Base-by-base conservation (phyloP, 352 stramenopile genomes). In the Globisporangium uncinulatum region DNA sequence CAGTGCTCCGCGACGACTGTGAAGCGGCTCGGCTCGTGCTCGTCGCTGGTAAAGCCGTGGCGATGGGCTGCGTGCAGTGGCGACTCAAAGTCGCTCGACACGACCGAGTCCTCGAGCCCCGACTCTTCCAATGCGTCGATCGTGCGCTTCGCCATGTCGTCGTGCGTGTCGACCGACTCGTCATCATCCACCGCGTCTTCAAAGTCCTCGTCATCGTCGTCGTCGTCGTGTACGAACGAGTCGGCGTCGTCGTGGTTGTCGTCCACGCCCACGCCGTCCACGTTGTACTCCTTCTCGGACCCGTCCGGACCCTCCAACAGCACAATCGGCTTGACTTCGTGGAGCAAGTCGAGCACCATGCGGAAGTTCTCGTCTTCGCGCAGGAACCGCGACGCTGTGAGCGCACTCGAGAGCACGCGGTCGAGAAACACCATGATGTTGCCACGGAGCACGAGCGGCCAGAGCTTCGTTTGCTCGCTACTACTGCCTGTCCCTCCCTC, bases 351-450 rank as follows among this genome's bases (percentile, higher is more conserved):
- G 19, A 95, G 58, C 36, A 93, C 74, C 73, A 93, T 87, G 20
- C 72, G 72, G 9, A 93, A 63, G 55, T 93, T 93, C 10, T 81
- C 67, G 39, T 68, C 66, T 69, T 93, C 83, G 24, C 84, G 63
- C 17, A 93, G 67, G 50, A 93, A 89, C 11, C 85, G 78, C 21
- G 81, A 83, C 5, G 88, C 83, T 57, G 91, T 95, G 19, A 90
- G 63, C 10, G 85, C 77, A 50, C 79, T 93, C 9, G 83, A 92
- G 3, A 93, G 64, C 3, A 93, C 79, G 31, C 83, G 83, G 64
- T 94, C 83, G 14, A 93, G 59, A 53, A 93, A 92, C 13, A 93
- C 59, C 56, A 90, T 76, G 44, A 93, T 91, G 60, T 94, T 91
- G 41, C 85, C 85, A 53, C 85, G 83, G 20, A 94, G 71, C 48